Conservation (phyloP, 805 yeast genomes). For the Yarrowia deformans region DNA sequence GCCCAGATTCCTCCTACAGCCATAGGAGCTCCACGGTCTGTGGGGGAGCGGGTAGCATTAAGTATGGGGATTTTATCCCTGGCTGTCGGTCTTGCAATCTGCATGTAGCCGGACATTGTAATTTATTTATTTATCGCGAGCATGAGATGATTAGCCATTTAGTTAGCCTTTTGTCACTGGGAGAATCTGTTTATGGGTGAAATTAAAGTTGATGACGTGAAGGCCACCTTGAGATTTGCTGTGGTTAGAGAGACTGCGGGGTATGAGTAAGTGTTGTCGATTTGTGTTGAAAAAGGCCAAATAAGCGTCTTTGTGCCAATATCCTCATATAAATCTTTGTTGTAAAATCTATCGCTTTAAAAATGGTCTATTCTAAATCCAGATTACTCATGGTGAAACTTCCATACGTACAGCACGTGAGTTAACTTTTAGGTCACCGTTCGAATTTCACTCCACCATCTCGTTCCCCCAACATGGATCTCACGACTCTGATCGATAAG, state of each 20-base stretch:
- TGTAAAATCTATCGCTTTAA: too few species aligned
- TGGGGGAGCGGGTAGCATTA: not conserved
- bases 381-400: not conserved
- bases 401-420: slow-evolving; percentile 25
- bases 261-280: not conserved
- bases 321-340: too few species aligned
- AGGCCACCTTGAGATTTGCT: slow-evolving; percentile 5
- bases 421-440: not conserved
- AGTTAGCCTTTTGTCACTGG: too few species aligned
- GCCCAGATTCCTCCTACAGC: slow-evolving; percentile 21
- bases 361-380: too few species aligned
- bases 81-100: not conserved
- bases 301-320: too few species aligned
- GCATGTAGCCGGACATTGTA: slow-evolving; percentile 1
- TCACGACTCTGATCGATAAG: slow-evolving; percentile 32
- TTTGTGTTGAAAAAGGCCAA: too few species aligned
- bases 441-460: slow-evolving; percentile 27
- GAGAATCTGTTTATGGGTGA: not conserved
- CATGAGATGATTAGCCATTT: too few species aligned
- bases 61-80: not conserved
- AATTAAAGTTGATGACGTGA: not conserved
- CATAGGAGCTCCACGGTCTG: slow-evolving; percentile 3
- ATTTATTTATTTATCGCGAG: slow-evolving; percentile 13
- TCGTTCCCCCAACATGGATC: slow-evolving; percentile 17
- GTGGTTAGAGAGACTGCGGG: not conserved